Evolutionary conservation across 2,329 filamentous ascomycete species (phyloP).

Genomic region (Dendryphion nanum): DNA sequence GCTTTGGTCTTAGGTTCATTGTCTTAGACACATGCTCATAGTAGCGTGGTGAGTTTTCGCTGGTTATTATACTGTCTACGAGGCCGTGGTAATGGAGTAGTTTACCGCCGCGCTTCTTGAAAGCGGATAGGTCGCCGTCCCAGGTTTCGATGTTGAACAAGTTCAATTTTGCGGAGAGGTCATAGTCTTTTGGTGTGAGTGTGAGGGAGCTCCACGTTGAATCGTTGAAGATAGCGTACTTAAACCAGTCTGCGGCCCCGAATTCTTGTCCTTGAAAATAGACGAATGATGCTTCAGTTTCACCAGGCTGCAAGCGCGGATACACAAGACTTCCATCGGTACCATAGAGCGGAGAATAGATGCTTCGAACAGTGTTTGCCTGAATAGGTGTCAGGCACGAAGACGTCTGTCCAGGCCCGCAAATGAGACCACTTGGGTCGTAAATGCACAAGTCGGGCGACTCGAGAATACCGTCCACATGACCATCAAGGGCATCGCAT

Average conservation of each 20-base stretch:
- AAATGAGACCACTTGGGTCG: slow-evolving; percentile 10
- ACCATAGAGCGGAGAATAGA: slow-evolving; percentile 3
- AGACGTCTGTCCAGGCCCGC: slow-evolving; percentile 3
- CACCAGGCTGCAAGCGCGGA: slow-evolving; percentile 7
- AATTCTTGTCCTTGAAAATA: slow-evolving; percentile 28
- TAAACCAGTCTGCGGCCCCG: slow-evolving; percentile 38
- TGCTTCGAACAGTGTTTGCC: slow-evolving; percentile 27
- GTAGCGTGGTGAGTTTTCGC: slow-evolving; percentile 7
- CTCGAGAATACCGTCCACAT: slow-evolving; percentile 26
- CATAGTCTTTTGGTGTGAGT: slow-evolving; percentile 36
- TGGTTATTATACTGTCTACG: slow-evolving; percentile 11
- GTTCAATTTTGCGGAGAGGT: slow-evolving; percentile 13
- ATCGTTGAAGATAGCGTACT: slow-evolving; percentile 43
- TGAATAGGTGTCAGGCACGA: slow-evolving; percentile 26
- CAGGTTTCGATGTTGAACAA: slow-evolving; percentile 7
- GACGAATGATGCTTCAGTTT: slow-evolving; percentile 6
- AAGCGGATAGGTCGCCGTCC: slow-evolving; percentile 15
- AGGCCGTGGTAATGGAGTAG: slow-evolving; percentile 19
- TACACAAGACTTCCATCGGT: slow-evolving; percentile 5
- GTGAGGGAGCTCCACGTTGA: slow-evolving; percentile 36
- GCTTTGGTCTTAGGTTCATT: slow-evolving; percentile 3
- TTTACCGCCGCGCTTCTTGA: slow-evolving; percentile 17
- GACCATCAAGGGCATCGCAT: slow-evolving; percentile 17
- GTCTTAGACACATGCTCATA: slow-evolving; percentile 8
- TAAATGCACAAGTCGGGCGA: slow-evolving; percentile 14